These are phyloP conservation scores for Dryadomyces quercivorus DNA, from an alignment of 2,329 filamentous ascomycete genomes.

Conservation along the genomic window DNA sequence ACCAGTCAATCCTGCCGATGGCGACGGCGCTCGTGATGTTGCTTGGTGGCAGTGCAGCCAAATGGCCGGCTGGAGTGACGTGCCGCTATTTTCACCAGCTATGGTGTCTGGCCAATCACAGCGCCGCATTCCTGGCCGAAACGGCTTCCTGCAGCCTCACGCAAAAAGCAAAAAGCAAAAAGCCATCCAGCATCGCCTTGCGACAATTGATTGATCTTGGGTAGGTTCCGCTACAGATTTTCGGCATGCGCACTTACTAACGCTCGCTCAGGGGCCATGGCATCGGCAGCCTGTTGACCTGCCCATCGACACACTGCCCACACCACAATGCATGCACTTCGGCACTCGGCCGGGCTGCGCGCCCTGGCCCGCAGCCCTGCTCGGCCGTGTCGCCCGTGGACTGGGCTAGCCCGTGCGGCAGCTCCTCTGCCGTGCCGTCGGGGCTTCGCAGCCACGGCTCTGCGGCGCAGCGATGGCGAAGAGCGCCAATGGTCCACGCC, in stretches of 20 bases:
- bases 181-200: neutral
- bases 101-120: neutral
- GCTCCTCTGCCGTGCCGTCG: neutral
- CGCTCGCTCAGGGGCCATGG: too few relatives aligned
- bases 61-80: neutral
- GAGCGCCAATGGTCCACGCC: slow-evolving; percentile 79
- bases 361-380: neutral
- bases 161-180: neutral
- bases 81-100: neutral
- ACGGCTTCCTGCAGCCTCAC: neutral
- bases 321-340: neutral
- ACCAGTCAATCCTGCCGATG: too few relatives aligned
- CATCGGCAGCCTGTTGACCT: too few relatives aligned
- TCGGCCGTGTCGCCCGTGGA: too few relatives aligned
- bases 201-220: too few relatives aligned
- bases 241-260: too few relatives aligned
- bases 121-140: neutral
- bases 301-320: too few relatives aligned
- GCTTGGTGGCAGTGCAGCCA: neutral
- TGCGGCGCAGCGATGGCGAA: slow-evolving; percentile 12
- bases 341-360: neutral
- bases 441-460: slow-evolving; percentile 16
- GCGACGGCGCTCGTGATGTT: neutral
- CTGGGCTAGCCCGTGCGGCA: neutral
- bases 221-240: too few relatives aligned